Evolutionary conservation across 306 rosid species (phyloP).

Genomic region (Comarum palustre): DNA sequence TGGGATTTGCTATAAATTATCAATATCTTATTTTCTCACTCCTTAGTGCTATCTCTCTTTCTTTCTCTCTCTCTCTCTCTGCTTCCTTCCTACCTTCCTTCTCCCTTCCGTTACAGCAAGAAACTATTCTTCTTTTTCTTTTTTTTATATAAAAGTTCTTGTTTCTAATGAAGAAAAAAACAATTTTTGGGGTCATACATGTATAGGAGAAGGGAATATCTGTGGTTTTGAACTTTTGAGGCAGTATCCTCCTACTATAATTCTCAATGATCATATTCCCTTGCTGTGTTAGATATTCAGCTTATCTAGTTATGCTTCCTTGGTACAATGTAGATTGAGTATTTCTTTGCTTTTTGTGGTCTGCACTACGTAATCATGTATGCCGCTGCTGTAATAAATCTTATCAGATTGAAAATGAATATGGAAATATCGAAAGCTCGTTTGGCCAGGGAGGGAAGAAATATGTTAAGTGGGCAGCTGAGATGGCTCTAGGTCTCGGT

Average conservation of each 20-base stretch:
- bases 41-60: slow-evolving; percentile 5
- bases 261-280: not conserved
- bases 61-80: not conserved
- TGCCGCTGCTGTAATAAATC: slow-evolving; percentile 20
- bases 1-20: slow-evolving; percentile 21
- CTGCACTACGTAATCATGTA: slow-evolving; percentile 27
- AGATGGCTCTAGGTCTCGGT: slow-evolving; percentile 84
- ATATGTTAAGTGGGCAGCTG: slow-evolving; percentile 86
- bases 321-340: slow-evolving; percentile 12
- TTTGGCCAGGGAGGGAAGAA: slow-evolving; percentile 80
- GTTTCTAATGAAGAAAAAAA: not conserved
- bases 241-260: slow-evolving; percentile 9
- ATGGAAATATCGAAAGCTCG: slow-evolving; percentile 74
- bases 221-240: not conserved
- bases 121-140: not conserved
- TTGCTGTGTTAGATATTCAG: slow-evolving; percentile 8
- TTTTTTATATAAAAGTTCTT: too few species aligned
- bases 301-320: slow-evolving; percentile 14
- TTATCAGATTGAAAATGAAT: slow-evolving; percentile 94
- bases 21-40: slow-evolving; percentile 8
- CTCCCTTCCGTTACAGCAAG: not conserved
- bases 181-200: slow-evolving; percentile 16
- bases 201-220: not conserved
- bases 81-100: not conserved
- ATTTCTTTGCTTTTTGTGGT: slow-evolving; percentile 19